Conservation (phyloP, 2,329 filamentous ascomycete species). For the Paraconiothyrium sp. region DNA sequence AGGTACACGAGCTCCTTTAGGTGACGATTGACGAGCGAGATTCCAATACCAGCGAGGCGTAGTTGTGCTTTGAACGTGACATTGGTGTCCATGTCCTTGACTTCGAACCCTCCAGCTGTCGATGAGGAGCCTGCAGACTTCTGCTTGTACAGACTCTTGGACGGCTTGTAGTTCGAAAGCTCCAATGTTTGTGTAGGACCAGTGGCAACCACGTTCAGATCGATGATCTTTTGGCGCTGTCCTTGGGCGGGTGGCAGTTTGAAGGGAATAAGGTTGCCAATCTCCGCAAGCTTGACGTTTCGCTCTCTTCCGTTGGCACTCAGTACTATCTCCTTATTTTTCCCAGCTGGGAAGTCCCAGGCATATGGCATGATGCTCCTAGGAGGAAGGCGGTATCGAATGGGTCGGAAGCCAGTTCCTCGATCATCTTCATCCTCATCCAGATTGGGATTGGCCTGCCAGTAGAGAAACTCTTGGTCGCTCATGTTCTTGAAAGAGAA, state of each 20-base stretch:
- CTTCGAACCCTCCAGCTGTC: conserved; percentile 81
- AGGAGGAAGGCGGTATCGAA: conserved; percentile 89
- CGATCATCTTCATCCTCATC: conserved; percentile 89
- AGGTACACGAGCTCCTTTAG: conserved; percentile 92
- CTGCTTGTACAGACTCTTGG: conserved; percentile 88
- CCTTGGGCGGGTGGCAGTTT: conserved; percentile 77
- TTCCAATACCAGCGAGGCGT: conserved; percentile 86
- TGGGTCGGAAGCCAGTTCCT: conserved; percentile 86
- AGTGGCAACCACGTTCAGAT: conserved; percentile 94
- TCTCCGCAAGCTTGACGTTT: conserved; percentile 94
- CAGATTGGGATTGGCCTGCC: conserved; percentile 90
- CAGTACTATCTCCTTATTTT: conserved; percentile 91
- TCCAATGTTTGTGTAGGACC: conserved; percentile 95
- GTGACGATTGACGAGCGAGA: conserved; percentile 93
- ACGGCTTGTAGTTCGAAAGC: conserved; percentile 90
- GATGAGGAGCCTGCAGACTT: conserved; percentile 67
- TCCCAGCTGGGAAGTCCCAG: conserved; percentile 99
- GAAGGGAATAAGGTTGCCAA: conserved; percentile 95
- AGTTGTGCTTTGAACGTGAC: conserved; percentile 90
- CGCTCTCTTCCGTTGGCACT: conserved; percentile 81
- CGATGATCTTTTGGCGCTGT: conserved; percentile 83
- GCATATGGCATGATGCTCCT: conserved; percentile 99
- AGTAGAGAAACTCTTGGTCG: conserved; percentile 95
- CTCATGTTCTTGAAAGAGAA: conserved; percentile 99
- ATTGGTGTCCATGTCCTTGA: conserved; percentile 89